Evolutionary conservation across 2,329 filamentous ascomycete species (phyloP).

Genomic region (Fusarium sp.): DNA sequence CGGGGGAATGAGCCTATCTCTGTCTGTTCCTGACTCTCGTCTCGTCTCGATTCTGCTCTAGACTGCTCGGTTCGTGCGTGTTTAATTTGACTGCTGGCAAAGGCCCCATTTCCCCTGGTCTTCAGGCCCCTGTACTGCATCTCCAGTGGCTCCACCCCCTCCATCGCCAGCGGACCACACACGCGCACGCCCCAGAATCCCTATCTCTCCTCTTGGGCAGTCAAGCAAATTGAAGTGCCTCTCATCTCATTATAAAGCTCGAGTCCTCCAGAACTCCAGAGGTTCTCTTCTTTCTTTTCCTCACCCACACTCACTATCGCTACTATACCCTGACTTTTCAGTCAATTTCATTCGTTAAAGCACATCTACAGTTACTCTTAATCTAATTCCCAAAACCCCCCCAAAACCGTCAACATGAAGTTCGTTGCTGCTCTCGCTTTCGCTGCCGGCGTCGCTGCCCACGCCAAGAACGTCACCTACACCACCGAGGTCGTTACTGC

Average conservation of each 20-base stretch:
- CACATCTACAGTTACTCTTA: conserved; percentile 49
- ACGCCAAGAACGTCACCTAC: conserved; percentile 60
- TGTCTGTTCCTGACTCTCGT: conserved; percentile 20
- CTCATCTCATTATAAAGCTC: conserved; percentile 63
- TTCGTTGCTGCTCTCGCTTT: conserved; percentile 67
- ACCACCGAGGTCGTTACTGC: conserved; percentile 75
- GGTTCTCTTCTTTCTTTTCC: conserved; percentile 54
- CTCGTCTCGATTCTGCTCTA: conserved; percentile 13
- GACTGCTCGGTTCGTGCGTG: conserved; percentile 14
- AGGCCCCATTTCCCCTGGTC: conserved; percentile 21
- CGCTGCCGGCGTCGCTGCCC: conserved; percentile 66
- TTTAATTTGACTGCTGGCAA: conserved; percentile 27
- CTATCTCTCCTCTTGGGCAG: conserved; percentile 30
- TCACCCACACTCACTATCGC: conserved; percentile 56
- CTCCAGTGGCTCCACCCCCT: conserved; percentile 23
- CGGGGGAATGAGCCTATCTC: conserved; percentile 33
- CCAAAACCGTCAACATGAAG: conserved; percentile 71
- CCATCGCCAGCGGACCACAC: conserved; percentile 24
- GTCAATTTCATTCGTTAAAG: conserved; percentile 50
- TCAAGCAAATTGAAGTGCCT: conserved; percentile 9
- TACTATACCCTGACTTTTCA: conserved; percentile 47
- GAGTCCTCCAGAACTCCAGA: conserved; percentile 57
- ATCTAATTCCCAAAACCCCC: conserved; percentile 50
- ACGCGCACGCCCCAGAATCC: conserved; percentile 32
- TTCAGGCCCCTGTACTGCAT: conserved; percentile 5